phyloP scores from a whole-genome alignment of 768 basidiomycete species.

The Collybia nuda region DNA sequence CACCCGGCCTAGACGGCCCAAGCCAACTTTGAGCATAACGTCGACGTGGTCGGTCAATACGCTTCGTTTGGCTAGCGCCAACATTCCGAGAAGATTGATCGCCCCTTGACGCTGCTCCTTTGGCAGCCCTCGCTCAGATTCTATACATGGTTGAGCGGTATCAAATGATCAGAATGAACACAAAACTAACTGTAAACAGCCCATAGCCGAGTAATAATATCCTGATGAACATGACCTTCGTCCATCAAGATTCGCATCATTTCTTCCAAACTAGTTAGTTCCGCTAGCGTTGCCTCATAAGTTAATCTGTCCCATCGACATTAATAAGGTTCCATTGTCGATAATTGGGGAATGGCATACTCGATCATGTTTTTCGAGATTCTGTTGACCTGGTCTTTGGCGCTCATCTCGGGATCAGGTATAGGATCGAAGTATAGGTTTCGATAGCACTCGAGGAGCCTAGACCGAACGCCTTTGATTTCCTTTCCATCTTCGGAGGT shows the following conservation, averaged over 20 bases:
- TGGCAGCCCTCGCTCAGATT: conserved; percentile 72
- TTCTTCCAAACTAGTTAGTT: conserved; percentile 94
- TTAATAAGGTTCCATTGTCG: not conserved
- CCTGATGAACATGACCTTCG: conserved; percentile 76
- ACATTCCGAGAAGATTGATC: conserved; percentile 96
- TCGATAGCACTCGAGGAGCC: conserved; percentile 87
- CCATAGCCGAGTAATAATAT: conserved; percentile 92
- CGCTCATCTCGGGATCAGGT: conserved; percentile 52
- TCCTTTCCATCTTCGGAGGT: conserved; percentile 65
- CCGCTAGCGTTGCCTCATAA: conserved; percentile 89
- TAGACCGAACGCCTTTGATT: conserved; percentile 83
- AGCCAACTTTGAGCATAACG: conserved; percentile 78
- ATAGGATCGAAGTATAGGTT: conserved; percentile 86
- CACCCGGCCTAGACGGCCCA: conserved; percentile 85
- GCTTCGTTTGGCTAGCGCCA: conserved; percentile 82
- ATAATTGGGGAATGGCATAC: conserved; percentile 39
- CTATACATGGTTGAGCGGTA: conserved; percentile 36
- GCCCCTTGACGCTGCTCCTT: conserved; percentile 89
- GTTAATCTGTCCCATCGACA: conserved; percentile 59
- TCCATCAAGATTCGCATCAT: conserved; percentile 97
- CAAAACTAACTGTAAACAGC: conserved; percentile 82
- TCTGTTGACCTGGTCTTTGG: conserved; percentile 85
- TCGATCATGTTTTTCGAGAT: conserved; percentile 98
- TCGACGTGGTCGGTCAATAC: conserved; percentile 80
- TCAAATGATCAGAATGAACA: not conserved